Evolutionary conservation across 1,284 basidiomycete genomes (phyloP), one percentile per base, ranked within the genome.

Genomic region (Apiotrichum sp.): DNA sequence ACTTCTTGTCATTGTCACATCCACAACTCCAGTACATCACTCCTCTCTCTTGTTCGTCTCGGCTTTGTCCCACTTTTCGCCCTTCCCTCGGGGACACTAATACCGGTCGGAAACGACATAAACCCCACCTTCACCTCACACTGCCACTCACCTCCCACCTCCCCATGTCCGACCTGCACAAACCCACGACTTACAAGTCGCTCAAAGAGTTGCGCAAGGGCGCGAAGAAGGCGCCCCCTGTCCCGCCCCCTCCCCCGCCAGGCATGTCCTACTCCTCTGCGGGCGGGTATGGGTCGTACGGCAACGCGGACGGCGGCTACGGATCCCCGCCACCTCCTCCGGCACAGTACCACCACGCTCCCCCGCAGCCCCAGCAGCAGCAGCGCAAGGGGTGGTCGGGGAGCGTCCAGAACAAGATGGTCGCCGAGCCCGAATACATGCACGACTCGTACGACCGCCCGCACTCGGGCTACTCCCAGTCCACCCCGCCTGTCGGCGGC

Each of bases 161-260:
- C 32, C 45, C 22, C 29, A 54, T 48, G 52, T 31, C 40, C 39
- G 42, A 33, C 33, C n/a, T 41, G 11, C 6, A 8, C 10, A 41
- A 52, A 31, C 59, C 59, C 9, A 47, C 52, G 6, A 39, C 45
- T 2, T 61, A 57, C 52, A 39, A 36, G 31, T 57, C 55, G 11
- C 53, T 61, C 35, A 57, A 57, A 33, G 59, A 57, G 31, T 47
- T 61, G 31, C 51, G 50, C 40, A 50, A 55, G 39, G 50, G 50
- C 16, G 9, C 29, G 44, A 35, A 36, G 33, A 41, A 49, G 29
- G 32, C 16, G 13, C 22, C 31, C 36, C 22, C 6, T 34, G 22
- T 42, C 9, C 48, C 48, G 3, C 48, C 39, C 2, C 48, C 48
- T 4, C 39, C 48, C 5, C 29, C 45, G 14, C 4, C 11, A 14